Base-by-base conservation (phyloP, 1,284 basidiomycete species). In the Microbotryum saponariae region DNA sequence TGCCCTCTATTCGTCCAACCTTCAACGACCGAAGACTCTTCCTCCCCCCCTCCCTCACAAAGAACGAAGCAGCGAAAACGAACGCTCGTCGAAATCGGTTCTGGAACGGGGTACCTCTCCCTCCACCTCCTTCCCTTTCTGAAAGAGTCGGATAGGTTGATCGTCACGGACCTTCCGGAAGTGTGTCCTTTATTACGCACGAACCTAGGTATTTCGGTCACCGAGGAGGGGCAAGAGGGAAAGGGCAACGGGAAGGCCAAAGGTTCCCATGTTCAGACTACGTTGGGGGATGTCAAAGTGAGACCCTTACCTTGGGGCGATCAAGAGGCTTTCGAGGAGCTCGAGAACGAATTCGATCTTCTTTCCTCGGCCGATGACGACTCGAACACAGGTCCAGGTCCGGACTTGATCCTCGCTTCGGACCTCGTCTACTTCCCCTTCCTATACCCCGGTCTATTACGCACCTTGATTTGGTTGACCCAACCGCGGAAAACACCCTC, bases 141-240 rank as follows among this genome's bases (percentile, higher is more conserved):
- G 46, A 14, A 46, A 9, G 52, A 57, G 31, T 66, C 65, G 23
- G 74, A 76, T 50, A 77, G 79, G 3, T 67, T 88, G 57, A 77
- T 87, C 56, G 78, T 80, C 12, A 88, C 86, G 6, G 88, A 89
- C 76, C 79, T 89, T 9, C 82, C 81, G 20, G 84, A 86, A 64
- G 84, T 86, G 8, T 84, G 83, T 66, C 76, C 80, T 0, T 75
- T 88, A 51, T 78, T 89, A 25, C 76, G 80, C 58, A 71, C 74
- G 21, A 87, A 87, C 70, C 75, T 85, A 31, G 62, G 29, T 1
- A 6, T 16, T 10, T 18, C 37, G 16, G 14, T 16, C 14, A 42
- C 37, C 37, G 37, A 42, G 12, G 16, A 16, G 18, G 6, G 16
- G 16, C 16, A 12, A 42, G 37, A 42, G 4, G 2, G 16, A 42